These are phyloP conservation scores for Megacollybia marginata DNA, from an alignment of 768 basidiomycete genomes.

Conservation along the genomic window DNA sequence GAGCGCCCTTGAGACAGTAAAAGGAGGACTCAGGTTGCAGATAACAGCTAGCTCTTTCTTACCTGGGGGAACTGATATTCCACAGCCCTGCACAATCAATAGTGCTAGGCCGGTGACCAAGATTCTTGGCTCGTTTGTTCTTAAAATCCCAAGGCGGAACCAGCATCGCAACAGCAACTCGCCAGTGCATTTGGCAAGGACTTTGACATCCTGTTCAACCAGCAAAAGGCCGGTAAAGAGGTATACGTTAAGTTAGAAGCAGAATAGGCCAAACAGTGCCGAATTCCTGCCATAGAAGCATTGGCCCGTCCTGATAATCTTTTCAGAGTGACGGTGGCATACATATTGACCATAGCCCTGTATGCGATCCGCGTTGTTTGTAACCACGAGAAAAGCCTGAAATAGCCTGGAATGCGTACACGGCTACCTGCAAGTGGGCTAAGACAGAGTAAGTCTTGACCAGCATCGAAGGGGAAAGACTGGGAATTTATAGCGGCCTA, in stretches of 20 bases:
- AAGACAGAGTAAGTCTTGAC: constrained; percentile 5
- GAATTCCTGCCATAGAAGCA: constrained; percentile 19
- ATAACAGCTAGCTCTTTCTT: no score
- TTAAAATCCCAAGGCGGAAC: constrained; percentile 23
- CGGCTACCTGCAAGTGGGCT: constrained; percentile 29
- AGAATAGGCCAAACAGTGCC: constrained; percentile 5
- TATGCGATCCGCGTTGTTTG: constrained; percentile 21
- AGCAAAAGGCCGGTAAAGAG: constrained; percentile 14
- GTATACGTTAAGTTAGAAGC: constrained; percentile 2
- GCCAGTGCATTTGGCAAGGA: constrained; percentile 26
- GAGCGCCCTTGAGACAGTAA: constrained; percentile 13
- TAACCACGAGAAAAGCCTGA: constrained; percentile 30
- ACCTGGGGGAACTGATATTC: neutral
- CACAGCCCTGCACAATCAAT: neutral
- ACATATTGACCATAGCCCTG: constrained; percentile 25
- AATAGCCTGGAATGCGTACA: constrained; percentile 27
- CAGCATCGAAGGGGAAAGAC: neutral
- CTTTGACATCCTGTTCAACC: constrained; percentile 23
- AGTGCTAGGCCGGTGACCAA: constrained; percentile 15
- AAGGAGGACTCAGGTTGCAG: constrained; percentile 9
- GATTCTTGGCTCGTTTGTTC: constrained; percentile 19
- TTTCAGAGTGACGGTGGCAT: constrained; percentile 21
- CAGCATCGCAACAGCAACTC: constrained; percentile 17
- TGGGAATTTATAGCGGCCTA: constrained; percentile 15
- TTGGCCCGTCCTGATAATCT: constrained; percentile 26